phyloP scores from a whole-genome alignment of 2,329 filamentous ascomycete genomes.

The Sarocladium strictum region DNA sequence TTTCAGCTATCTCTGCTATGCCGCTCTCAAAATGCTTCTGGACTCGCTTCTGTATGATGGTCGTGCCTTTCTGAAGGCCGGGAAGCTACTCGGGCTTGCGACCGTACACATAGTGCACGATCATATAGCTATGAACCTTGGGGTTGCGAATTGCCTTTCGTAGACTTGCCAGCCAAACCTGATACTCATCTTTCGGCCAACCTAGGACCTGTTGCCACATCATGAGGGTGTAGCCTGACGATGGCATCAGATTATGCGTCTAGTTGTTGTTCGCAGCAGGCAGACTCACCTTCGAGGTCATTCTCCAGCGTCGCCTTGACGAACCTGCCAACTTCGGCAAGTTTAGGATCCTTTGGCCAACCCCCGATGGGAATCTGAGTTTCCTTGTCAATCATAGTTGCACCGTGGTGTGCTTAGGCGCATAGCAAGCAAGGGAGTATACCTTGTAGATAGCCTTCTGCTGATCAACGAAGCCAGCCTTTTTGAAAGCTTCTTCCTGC shows the following conservation, averaged over 20 bases:
- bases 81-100: slow-evolving; percentile 16
- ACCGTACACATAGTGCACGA: slow-evolving; percentile 20
- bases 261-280: background rate
- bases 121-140: slow-evolving; percentile 20
- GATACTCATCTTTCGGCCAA: slow-evolving; percentile 25
- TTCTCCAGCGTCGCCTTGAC: slow-evolving; percentile 22
- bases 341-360: background rate
- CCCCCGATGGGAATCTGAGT: background rate
- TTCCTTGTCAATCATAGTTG: background rate
- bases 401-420: background rate
- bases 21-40: too few species aligned
- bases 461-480: slow-evolving; percentile 39
- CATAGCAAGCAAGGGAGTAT: slow-evolving; percentile 35
- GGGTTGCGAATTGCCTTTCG: slow-evolving; percentile 21
- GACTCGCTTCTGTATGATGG: too few species aligned
- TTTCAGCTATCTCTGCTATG: too few species aligned
- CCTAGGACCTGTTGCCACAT: slow-evolving; percentile 16
- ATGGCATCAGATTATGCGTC: background rate
- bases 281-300: slow-evolving; percentile 23
- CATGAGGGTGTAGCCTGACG: background rate
- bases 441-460: slow-evolving; percentile 35
- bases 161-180: slow-evolving; percentile 25
- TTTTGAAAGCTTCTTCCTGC: slow-evolving; percentile 25
- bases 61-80: too few species aligned
- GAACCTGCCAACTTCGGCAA: slow-evolving; percentile 14